These are phyloP conservation scores for Bipolaris gigantea DNA, from an alignment of 2,329 filamentous ascomycete genomes.

Conservation along the genomic window DNA sequence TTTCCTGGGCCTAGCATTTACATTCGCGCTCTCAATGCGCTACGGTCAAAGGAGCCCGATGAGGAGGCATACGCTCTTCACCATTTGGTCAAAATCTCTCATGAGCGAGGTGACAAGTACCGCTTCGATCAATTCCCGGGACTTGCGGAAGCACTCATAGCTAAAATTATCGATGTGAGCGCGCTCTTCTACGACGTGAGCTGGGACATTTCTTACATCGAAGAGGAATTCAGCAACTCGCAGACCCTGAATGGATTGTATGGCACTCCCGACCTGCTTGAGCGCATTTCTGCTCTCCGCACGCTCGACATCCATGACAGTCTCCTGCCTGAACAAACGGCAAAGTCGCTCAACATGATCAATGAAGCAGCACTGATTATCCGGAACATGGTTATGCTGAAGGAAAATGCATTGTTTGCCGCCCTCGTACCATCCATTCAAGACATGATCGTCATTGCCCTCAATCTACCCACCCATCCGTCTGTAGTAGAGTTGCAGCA, in stretches of 20 bases:
- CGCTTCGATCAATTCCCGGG: slow-evolving; percentile 90
- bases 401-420: slow-evolving; percentile 83
- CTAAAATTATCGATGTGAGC: slow-evolving; percentile 79
- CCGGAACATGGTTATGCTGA: slow-evolving; percentile 92
- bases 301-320: slow-evolving; percentile 63
- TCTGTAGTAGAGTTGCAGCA: slow-evolving; percentile 83
- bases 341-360: slow-evolving; percentile 71
- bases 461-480: slow-evolving; percentile 74
- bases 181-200: slow-evolving; percentile 78
- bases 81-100: slow-evolving; percentile 93
- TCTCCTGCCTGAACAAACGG: slow-evolving; percentile 71
- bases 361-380: slow-evolving; percentile 86
- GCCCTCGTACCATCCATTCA: slow-evolving; percentile 73
- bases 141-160: slow-evolving; percentile 82
- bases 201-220: slow-evolving; percentile 75
- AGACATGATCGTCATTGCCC: slow-evolving; percentile 79
- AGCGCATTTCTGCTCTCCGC: slow-evolving; percentile 67
- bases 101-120: slow-evolving; percentile 92
- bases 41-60: slow-evolving; percentile 75
- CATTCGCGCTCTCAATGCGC: slow-evolving; percentile 78
- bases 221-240: slow-evolving; percentile 49
- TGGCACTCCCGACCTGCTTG: slow-evolving; percentile 71
- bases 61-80: slow-evolving; percentile 94
- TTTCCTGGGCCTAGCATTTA: slow-evolving; percentile 88
- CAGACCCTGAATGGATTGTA: slow-evolving; percentile 66